Evolutionary conservation across 768 basidiomycete genomes (phyloP).

Genomic region (Suillus cothurnatus): DNA sequence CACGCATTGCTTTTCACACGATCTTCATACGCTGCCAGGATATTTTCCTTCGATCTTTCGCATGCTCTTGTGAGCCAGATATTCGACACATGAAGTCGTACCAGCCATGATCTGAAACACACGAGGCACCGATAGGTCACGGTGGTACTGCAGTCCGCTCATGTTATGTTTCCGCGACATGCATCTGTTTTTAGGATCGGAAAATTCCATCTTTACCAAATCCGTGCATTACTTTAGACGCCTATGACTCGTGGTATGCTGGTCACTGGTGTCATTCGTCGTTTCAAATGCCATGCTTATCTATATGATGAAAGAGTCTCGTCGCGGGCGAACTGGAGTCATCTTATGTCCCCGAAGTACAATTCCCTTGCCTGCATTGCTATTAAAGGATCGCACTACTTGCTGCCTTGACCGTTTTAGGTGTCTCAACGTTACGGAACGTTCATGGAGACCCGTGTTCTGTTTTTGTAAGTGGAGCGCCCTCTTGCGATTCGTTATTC

Average conservation of each 20-base stretch:
- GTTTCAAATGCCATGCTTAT: no score
- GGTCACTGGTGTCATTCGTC: background rate
- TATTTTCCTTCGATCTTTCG: background rate
- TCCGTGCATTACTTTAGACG: background rate
- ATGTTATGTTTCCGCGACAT: background rate
- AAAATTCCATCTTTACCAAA: background rate
- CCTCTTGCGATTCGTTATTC: background rate
- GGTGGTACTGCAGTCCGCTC: background rate
- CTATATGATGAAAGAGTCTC: background rate
- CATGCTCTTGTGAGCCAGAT: background rate
- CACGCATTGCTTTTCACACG: background rate
- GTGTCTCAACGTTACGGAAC: background rate
- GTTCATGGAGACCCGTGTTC: background rate
- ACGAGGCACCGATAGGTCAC: background rate
- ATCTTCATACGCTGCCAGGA: background rate
- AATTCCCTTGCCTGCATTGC: background rate
- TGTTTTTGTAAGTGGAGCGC: conserved; percentile 1
- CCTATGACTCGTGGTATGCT: background rate
- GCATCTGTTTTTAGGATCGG: conserved; percentile 1
- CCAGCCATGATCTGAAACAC: background rate
- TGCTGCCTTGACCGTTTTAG: background rate
- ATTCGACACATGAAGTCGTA: conserved; percentile 14
- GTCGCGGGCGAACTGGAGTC: background rate
- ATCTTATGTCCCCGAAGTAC: background rate
- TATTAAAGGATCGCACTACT: background rate